phyloP scores from a whole-genome alignment of 2,329 filamentous ascomycete species.

The Trichoderma koningiopsis region DNA sequence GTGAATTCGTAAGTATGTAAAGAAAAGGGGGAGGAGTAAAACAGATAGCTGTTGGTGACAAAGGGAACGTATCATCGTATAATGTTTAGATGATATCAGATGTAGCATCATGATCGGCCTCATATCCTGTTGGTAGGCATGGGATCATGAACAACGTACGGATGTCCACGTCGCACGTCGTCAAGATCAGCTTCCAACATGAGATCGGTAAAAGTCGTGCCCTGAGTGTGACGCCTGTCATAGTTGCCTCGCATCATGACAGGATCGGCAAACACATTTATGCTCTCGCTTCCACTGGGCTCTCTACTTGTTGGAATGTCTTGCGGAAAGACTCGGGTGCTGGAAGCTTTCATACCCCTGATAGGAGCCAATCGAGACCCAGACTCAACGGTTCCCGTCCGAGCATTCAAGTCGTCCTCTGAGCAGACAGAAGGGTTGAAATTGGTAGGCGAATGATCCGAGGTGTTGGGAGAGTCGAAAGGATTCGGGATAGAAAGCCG shows the following conservation, averaged over 20 bases:
- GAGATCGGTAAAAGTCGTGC: constrained; percentile 57
- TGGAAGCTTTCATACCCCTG: constrained; percentile 42
- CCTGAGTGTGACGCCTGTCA: constrained; percentile 35
- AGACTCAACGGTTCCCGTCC: constrained; percentile 33
- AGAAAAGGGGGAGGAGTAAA: not conserved
- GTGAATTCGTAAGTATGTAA: not conserved
- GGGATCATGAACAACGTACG: constrained; percentile 45
- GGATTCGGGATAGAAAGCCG: constrained; percentile 42
- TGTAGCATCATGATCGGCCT: not conserved
- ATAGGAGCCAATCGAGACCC: constrained; percentile 41
- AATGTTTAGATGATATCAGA: not conserved
- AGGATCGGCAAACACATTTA: constrained; percentile 56
- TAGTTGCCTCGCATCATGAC: constrained; percentile 40
- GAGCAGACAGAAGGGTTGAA: constrained; percentile 31
- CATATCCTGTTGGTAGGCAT: constrained; percentile 36
- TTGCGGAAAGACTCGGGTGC: constrained; percentile 38
- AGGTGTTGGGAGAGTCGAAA: constrained; percentile 40
- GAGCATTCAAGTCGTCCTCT: constrained; percentile 33
- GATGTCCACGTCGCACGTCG: constrained; percentile 44
- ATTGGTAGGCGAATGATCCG: constrained; percentile 28
- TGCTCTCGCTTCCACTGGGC: constrained; percentile 51
- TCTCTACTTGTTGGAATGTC: constrained; percentile 47
- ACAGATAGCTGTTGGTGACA: not conserved
- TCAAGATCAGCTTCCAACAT: constrained; percentile 52
- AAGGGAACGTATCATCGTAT: not conserved